Percentiles rank a stretch among this genome's conserved stretches.
Conservation (phyloP, 2,329 filamentous ascomycete species). For the Pleoardoris graminearum region DNA sequence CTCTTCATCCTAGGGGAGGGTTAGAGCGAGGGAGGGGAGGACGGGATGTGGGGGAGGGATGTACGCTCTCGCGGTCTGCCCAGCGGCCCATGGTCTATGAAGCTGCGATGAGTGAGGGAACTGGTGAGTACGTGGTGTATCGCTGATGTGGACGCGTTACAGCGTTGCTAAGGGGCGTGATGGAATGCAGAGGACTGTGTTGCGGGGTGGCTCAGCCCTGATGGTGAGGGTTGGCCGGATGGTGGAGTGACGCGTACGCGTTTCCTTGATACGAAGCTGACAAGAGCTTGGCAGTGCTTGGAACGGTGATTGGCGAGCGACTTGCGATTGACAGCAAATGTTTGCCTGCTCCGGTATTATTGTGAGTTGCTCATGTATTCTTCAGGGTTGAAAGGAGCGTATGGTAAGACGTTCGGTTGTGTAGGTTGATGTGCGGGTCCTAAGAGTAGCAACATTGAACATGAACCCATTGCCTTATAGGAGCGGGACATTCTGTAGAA, state of each 20-base stretch:
- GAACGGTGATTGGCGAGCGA: neutral
- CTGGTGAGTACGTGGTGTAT: no score
- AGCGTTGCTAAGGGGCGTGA: neutral
- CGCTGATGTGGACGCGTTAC: no score
- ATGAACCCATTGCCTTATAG: no score
- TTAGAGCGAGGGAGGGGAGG: no score
- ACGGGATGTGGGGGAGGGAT: no score
- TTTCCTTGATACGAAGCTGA: neutral
- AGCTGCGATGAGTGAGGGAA: no score
- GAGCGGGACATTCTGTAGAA: no score
- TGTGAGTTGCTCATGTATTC: no score
- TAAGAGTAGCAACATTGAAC: no score
- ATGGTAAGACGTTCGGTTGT: no score
- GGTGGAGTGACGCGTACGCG: neutral
- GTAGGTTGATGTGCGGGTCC: no score
- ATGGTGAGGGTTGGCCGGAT: neutral
- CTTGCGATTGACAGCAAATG: neutral
- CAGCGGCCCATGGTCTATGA: conserved; percentile 33
- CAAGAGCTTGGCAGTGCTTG: neutral
- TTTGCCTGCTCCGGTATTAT: neutral
- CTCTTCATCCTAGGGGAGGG: conserved; percentile 49
- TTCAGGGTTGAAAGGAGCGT: no score
- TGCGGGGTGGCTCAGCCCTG: neutral
- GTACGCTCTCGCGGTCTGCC: conserved; percentile 29
- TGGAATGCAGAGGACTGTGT: neutral